phyloP scores from a whole-genome alignment of 1,284 basidiomycete genomes.

The Ustilago esculenta region DNA sequence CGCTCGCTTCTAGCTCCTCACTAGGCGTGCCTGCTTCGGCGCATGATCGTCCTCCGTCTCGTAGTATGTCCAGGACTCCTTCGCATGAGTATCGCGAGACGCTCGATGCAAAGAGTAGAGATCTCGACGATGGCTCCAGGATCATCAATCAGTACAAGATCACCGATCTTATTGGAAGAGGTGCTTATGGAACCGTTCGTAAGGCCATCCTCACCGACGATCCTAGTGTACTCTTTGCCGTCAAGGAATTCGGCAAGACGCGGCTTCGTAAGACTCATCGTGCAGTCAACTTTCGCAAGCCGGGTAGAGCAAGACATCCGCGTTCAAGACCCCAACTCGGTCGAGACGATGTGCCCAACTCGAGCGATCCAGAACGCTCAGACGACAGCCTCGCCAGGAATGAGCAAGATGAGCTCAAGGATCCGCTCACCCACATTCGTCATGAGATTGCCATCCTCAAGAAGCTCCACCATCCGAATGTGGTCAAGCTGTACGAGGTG shows the following conservation, averaged over 20 bases:
- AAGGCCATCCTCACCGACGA: conserved; percentile 52
- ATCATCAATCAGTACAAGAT: conserved; percentile 66
- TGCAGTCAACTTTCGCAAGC: conserved; percentile 32
- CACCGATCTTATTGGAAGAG: conserved; percentile 57
- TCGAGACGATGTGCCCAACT: conserved; percentile 6
- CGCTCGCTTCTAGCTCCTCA: conserved; percentile 15
- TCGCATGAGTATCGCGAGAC: conserved; percentile 56
- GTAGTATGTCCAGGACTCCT: conserved; percentile 33
- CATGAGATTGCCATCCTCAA: conserved; percentile 63
- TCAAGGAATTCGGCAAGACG: conserved; percentile 66
- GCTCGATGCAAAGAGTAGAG: conserved; percentile 58
- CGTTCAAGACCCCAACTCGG: neutral
- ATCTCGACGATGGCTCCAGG: conserved; percentile 60
- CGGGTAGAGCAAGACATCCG: conserved; percentile 3
- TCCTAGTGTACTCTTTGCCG: conserved; percentile 35
- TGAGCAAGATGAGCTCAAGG: conserved; percentile 31
- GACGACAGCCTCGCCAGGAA: conserved; percentile 1
- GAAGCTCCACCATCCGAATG: conserved; percentile 66
- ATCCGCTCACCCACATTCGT: conserved; percentile 61
- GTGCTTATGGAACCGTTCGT: conserved; percentile 61
- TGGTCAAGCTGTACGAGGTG: conserved; percentile 72
- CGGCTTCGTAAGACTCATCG: conserved; percentile 54
- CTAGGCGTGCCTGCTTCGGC: conserved; percentile 18
- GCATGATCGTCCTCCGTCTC: conserved; percentile 20
- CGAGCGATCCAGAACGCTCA: conserved; percentile 9